Conservation (phyloP, 805 yeast species). For the Wickerhamomyces hampshirensis region DNA sequence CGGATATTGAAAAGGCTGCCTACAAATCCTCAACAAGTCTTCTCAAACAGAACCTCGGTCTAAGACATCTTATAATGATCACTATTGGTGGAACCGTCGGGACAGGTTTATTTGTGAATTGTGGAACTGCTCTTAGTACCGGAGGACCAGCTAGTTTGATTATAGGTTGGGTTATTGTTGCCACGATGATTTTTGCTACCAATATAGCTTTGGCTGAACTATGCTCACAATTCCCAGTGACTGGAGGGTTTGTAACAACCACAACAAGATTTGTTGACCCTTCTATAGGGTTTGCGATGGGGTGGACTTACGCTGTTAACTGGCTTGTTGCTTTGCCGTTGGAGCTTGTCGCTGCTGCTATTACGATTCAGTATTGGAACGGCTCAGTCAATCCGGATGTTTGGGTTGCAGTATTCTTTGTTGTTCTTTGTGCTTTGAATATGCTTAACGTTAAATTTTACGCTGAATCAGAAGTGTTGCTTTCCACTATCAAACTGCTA, state of each 20-base stretch:
- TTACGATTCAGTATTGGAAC: slow-evolving; percentile 52
- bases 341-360: slow-evolving; percentile 56
- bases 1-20: slow-evolving; percentile 11
- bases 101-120: slow-evolving; percentile 74
- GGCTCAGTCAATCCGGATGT: slow-evolving; percentile 43
- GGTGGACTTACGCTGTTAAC: slow-evolving; percentile 47
- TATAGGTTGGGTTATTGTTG: slow-evolving; percentile 39
- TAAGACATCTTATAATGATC: slow-evolving; percentile 66
- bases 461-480: slow-evolving; percentile 50
- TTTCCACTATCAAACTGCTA: slow-evolving; percentile 41
- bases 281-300: slow-evolving; percentile 48
- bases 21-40: slow-evolving; percentile 33
- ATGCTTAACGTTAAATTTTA: slow-evolving; percentile 48
- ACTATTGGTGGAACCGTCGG: slow-evolving; percentile 85
- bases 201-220: slow-evolving; percentile 53
- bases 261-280: slow-evolving; percentile 52
- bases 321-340: slow-evolving; percentile 52
- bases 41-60: slow-evolving; percentile 25
- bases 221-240: slow-evolving; percentile 47
- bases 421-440: slow-evolving; percentile 41
- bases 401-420: slow-evolving; percentile 54
- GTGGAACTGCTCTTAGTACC: slow-evolving; percentile 60
- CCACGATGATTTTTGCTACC: slow-evolving; percentile 53
- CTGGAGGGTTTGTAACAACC: slow-evolving; percentile 47
- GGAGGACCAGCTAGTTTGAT: slow-evolving; percentile 68